Base-by-base conservation (phyloP, 148 eudicot genomes). In the Rhododendron vialii region DNA sequence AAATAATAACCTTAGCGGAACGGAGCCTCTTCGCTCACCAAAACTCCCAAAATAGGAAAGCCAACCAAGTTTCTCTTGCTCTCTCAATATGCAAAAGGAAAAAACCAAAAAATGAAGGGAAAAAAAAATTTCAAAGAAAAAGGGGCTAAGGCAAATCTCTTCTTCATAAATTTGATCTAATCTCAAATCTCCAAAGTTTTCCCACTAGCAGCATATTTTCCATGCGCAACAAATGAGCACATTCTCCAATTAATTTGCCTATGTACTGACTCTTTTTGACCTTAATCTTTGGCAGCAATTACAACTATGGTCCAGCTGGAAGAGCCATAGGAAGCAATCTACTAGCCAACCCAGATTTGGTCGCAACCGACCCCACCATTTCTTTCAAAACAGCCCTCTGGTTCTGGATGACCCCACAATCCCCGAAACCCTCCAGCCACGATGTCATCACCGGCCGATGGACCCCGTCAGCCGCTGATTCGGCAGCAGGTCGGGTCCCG, bases 351-450 rank as follows among this genome's bases (percentile, higher is more conserved):
- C 88, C 86, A 3, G 88, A 87, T 9, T 15, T 65, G 15, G 88
- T 86, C 0, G 85, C 82, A 7, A 82, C 76, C 7, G 79, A 86
- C 22, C 53, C 87, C 7, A 35, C 7, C 7, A 33, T 79, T n/a
- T 61, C 87, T 2, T 85, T 85, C 61, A 85, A 85, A 41, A 78
- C 87, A 2, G 87, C 87, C 22, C 6, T 85, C 2, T 89, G 89
- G 91, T 87, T 87, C 41, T 89, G 91, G 89, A 89, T 87, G 89
- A 90, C 89, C 1, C 55, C 91, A 0, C 91, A 90, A 43, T 11
- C 85, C 0, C 85, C 85, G 1, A 90, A 90, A 24, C 92, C 92
- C 24, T 88, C 92, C 2, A 76, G 82, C 80, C 92, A 90, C 35
- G 78, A 48, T 1, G 92, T 90, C 15, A 88, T 86, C 28, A 83